A percentile compares a stretch with the other conserved stretches of the same genome.
Evolutionary conservation across 345 rosid species (phyloP).

Genomic region (Ailanthus altissimus): DNA sequence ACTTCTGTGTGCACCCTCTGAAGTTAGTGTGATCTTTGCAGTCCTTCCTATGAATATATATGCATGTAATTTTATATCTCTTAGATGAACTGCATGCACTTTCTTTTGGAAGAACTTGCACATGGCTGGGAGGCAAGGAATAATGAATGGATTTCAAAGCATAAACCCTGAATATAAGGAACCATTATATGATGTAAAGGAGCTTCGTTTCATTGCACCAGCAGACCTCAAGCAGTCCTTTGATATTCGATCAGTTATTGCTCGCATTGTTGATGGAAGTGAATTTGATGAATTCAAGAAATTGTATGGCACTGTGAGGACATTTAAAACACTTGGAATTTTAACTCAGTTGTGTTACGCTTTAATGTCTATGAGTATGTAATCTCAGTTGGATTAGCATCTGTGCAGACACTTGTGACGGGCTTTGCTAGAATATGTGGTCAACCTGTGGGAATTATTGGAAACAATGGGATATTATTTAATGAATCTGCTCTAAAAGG

Average conservation of each 20-base stretch:
- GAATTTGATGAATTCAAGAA: constrained; percentile 98
- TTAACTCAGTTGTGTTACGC: constrained; percentile 8
- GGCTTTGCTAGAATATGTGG: constrained; percentile 85
- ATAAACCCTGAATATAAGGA: constrained; percentile 50
- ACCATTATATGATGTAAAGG: constrained; percentile 77
- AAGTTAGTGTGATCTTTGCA: constrained; percentile 27
- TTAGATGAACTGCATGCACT: constrained; percentile 96
- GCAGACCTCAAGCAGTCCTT: constrained; percentile 86
- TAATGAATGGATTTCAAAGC: constrained; percentile 35
- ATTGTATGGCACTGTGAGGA: constrained; percentile 90
- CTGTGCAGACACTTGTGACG: constrained; percentile 83
- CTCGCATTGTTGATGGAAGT: constrained; percentile 92
- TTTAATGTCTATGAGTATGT: constrained; percentile 10
- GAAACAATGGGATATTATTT: constrained; percentile 91
- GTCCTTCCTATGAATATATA: constrained; percentile 10
- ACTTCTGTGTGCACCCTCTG: constrained; percentile 17
- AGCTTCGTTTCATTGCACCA: constrained; percentile 89
- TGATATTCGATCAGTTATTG: constrained; percentile 88
- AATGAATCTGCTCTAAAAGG: constrained; percentile 97
- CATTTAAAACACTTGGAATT: constrained; percentile 23
- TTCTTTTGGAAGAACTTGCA: constrained; percentile 87
- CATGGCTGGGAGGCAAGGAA: constrained; percentile 68
- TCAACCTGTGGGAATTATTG: constrained; percentile 85
- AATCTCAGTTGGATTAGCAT: constrained; percentile 23
- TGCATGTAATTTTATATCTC: constrained; percentile 19